Percentiles rank a stretch among this genome's conserved stretches.
Evolutionary conservation across 139 green algal genomes (phyloP).

Genomic region (Yamagishiella unicocca): DNA sequence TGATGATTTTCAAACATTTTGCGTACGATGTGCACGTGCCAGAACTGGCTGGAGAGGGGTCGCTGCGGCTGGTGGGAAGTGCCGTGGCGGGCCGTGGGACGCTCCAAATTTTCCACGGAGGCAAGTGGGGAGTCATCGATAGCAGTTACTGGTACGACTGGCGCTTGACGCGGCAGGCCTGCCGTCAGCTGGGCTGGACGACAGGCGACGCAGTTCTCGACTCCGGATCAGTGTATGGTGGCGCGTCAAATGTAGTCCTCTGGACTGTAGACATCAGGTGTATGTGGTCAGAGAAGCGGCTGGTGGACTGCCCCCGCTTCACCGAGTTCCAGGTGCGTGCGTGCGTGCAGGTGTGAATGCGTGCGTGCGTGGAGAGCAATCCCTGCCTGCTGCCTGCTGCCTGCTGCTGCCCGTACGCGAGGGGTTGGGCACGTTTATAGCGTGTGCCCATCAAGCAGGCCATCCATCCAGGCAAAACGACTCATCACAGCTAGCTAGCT

Average conservation of each 20-base stretch:
- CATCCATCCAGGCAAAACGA: background rate
- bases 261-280: background rate
- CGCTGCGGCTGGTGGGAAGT: conserved; percentile 18
- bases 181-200: conserved; percentile 16
- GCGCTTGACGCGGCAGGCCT: background rate
- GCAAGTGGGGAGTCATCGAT: background rate
- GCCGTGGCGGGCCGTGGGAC: background rate
- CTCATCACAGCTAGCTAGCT: background rate
- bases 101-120: background rate
- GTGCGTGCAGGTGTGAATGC: background rate
- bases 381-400: background rate
- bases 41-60: background rate
- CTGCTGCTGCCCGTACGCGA: too few relatives aligned
- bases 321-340: background rate
- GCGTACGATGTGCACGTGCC: too few relatives aligned
- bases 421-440: too few relatives aligned
- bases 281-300: background rate
- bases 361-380: background rate
- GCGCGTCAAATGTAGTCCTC: background rate
- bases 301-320: background rate
- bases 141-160: background rate
- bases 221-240: background rate
- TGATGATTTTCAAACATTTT: background rate
- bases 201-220: background rate
- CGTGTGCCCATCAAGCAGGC: background rate